Base-by-base conservation (phyloP, 2,329 filamentous ascomycete species). In the Xylariaceae sp. region DNA sequence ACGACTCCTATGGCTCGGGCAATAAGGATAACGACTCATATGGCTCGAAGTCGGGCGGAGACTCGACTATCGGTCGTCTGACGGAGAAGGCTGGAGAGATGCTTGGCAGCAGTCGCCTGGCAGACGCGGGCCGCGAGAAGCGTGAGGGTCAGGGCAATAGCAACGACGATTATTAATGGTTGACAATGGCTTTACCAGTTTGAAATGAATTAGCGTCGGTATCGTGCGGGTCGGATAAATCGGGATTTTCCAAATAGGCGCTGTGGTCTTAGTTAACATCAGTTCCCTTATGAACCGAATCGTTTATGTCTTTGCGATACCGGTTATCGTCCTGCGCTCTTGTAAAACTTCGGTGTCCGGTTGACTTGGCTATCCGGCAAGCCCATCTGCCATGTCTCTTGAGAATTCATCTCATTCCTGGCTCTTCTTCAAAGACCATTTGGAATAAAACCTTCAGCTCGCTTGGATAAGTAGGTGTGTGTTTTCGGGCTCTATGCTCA, bases 51-150 rank as follows among this genome's bases (percentile, higher is more conserved):
- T 34, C 50, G 53, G 39, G 19, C 36, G 17, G 29, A 12, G 62
- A 62, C 17, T n/a, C n/a, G n/a, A n/a, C n/a, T n/a, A n/a, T n/a
- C n/a, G n/a, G n/a, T n/a, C n/a, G n/a, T n/a, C n/a, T n/a, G n/a
- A n/a, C n/a, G n/a, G n/a, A n/a, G n/a, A n/a, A n/a, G n/a, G n/a
- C n/a, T n/a, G n/a, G n/a, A n/a, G n/a, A n/a, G n/a, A n/a, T n/a
- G n/a, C n/a, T n/a, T n/a, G n/a, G n/a, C n/a, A n/a, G n/a, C n/a
- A n/a, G n/a, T n/a, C n/a, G n/a, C 39, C 54, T 86, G 11, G 74
- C 74, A 52, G 71, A 78, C 63, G 82, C 80, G 71, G 84, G 83
- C 3, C 70, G 72, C 6, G 74, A 72, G 65, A 84, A 81, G 78
- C 76, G 83, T 48, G 77, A 78, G 58, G 73, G 67, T 14, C 70